Conservation (phyloP, 1,284 basidiomycete species). For the Ganoderma resinaceum region DNA sequence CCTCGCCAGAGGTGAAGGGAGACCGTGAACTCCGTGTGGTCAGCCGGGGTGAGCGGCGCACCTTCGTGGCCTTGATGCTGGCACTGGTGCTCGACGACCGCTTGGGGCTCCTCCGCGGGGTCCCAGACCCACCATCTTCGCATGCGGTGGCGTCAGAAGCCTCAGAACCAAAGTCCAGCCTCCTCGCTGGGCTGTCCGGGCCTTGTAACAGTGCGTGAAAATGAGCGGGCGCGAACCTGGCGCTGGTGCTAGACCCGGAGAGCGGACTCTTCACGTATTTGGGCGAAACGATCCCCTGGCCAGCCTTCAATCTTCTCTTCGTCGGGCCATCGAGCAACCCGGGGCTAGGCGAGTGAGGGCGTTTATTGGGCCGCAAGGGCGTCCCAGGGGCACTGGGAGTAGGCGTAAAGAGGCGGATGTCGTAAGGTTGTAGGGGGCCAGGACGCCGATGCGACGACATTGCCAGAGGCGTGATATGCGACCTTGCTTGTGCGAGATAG, state of each 20-base stretch:
- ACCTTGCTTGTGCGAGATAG: constrained; percentile 13
- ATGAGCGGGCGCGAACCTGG: constrained; percentile 34
- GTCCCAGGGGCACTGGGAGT: constrained; percentile 21
- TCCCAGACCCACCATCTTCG: constrained; percentile 19
- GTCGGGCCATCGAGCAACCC: constrained; percentile 61
- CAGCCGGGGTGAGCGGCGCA: constrained; percentile 27
- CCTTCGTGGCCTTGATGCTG: background rate
- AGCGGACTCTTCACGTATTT: constrained; percentile 47
- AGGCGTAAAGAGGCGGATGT: constrained; percentile 58
- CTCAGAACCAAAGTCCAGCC: constrained; percentile 55
- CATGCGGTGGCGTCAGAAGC: constrained; percentile 18
- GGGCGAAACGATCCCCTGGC: constrained; percentile 56
- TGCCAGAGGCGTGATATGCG: constrained; percentile 8
- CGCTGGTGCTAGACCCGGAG: constrained; percentile 34
- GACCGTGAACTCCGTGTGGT: constrained; percentile 8
- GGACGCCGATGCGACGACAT: constrained; percentile 21
- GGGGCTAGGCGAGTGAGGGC: constrained; percentile 59
- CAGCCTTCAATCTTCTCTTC: constrained; percentile 72
- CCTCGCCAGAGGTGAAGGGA: background rate
- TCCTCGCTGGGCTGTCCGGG: constrained; percentile 50
- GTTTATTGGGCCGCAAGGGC: constrained; percentile 49
- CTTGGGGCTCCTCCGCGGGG: constrained; percentile 27
- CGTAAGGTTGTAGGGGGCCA: constrained; percentile 44
- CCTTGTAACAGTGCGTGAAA: constrained; percentile 44
- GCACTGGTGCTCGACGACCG: constrained; percentile 9